Evolutionary conservation across 2,329 filamentous ascomycete genomes (phyloP).

Genomic region (Fusarium albosuccineum): DNA sequence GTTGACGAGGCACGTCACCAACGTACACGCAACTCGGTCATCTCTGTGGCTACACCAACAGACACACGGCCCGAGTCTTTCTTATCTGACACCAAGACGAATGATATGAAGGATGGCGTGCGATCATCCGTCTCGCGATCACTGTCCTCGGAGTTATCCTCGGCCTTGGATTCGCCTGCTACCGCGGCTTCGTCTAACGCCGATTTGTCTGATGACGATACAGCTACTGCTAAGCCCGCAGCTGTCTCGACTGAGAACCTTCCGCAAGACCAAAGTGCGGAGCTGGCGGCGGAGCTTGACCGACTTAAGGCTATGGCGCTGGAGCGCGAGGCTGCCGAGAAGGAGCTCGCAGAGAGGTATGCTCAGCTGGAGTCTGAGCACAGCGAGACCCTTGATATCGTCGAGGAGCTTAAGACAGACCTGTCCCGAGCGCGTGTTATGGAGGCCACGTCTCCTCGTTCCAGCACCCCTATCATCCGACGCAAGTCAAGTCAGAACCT

Average conservation of each 20-base stretch:
- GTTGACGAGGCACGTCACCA: constrained; percentile 82
- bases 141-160: constrained; percentile 93
- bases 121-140: constrained; percentile 83
- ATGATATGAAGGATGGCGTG: constrained; percentile 75
- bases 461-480: constrained; percentile 83
- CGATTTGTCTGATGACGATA: constrained; percentile 60
- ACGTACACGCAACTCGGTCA: constrained; percentile 66
- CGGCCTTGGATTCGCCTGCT: constrained; percentile 80
- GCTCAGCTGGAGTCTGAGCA: constrained; percentile 86
- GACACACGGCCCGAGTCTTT: constrained; percentile 80
- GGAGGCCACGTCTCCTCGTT: constrained; percentile 71
- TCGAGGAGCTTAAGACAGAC: constrained; percentile 92
- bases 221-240: constrained; percentile 60
- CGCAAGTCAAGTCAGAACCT: constrained; percentile 94
- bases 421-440: constrained; percentile 79
- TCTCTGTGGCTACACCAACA: constrained; percentile 65
- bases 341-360: constrained; percentile 81
- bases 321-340: constrained; percentile 83
- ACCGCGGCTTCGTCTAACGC: constrained; percentile 73
- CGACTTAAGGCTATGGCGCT: constrained; percentile 76
- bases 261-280: constrained; percentile 55
- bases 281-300: constrained; percentile 75
- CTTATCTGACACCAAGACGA: constrained; percentile 82
- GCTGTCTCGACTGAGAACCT: constrained; percentile 54
- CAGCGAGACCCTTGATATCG: constrained; percentile 82